Percentiles rank a stretch among this genome's conserved stretches.
phyloP scores from a whole-genome alignment of 1,139 yeast species.

The Hemisphaericaspora subhashii region DNA sequence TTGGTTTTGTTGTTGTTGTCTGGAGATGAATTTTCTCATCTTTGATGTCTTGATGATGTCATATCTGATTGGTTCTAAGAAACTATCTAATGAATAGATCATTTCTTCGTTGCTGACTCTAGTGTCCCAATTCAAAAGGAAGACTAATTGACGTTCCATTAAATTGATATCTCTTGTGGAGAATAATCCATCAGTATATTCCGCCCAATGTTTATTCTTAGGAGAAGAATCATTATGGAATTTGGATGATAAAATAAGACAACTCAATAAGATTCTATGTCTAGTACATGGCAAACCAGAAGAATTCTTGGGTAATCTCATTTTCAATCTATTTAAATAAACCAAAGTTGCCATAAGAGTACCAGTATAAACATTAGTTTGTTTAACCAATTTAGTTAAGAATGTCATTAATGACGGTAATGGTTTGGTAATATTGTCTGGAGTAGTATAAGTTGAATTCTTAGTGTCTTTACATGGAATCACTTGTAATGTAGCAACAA shows the following conservation, averaged over 20 bases:
- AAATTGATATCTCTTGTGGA: constrained; percentile 66
- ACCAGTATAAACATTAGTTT: constrained; percentile 75
- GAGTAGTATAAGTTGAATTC: constrained; percentile 34
- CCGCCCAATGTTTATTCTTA: constrained; percentile 75
- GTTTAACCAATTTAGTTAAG: constrained; percentile 65
- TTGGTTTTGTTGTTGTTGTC: constrained; percentile 22
- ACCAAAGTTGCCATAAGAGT: constrained; percentile 72
- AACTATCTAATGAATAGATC: constrained; percentile 44
- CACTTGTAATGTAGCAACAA: constrained; percentile 61
- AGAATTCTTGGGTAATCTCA: constrained; percentile 65
- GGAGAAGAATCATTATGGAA: constrained; percentile 78
- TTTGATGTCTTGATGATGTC: constrained; percentile 49
- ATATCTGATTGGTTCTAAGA: constrained; percentile 62
- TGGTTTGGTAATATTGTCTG: constrained; percentile 35
- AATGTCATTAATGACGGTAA: constrained; percentile 76
- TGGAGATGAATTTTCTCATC: constrained; percentile 35
- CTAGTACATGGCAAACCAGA: constrained; percentile 77
- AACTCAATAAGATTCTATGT: constrained; percentile 73
- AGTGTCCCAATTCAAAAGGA: constrained; percentile 70
- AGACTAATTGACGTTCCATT: constrained; percentile 76
- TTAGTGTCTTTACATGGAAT: constrained; percentile 51
- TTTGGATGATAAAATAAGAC: constrained; percentile 70
- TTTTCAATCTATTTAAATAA: constrained; percentile 59
- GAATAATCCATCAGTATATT: constrained; percentile 72
- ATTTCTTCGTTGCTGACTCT: constrained; percentile 57